phyloP scores from a whole-genome alignment of 768 basidiomycete species.

The Pholiota microspora region DNA sequence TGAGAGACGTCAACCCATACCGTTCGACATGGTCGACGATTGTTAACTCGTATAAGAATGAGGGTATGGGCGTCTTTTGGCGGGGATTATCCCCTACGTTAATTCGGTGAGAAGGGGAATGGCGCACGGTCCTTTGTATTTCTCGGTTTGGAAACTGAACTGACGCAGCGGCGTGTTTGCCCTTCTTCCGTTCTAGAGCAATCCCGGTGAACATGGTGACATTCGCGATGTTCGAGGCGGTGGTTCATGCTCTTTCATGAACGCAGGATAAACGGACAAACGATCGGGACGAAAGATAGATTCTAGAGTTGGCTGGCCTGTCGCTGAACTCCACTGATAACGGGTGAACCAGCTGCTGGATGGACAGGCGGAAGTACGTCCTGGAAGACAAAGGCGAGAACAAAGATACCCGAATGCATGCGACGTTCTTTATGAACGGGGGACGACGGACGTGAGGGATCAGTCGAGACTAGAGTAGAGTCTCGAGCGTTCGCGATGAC shows the following conservation, averaged over 20 bases:
- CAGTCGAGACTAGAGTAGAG: neutral
- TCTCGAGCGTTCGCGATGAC: neutral
- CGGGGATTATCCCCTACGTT: slow-evolving; percentile 78
- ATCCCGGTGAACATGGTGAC: slow-evolving; percentile 86
- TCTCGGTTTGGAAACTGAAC: neutral
- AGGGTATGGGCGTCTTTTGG: slow-evolving; percentile 72
- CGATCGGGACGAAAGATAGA: neutral
- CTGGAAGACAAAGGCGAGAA: too few relatives aligned
- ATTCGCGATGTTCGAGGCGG: slow-evolving; percentile 69
- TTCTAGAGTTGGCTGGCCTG: neutral
- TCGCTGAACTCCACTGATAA: neutral
- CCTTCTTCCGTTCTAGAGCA: slow-evolving; percentile 42
- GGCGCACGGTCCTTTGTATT: neutral
- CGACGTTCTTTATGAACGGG: neutral
- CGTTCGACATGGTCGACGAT: slow-evolving; percentile 58
- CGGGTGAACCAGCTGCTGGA: neutral
- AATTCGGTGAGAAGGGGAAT: slow-evolving; percentile 52
- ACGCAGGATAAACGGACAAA: neutral
- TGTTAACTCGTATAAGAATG: slow-evolving; percentile 54
- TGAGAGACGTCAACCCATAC: slow-evolving; percentile 46
- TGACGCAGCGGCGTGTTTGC: neutral
- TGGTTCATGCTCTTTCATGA: slow-evolving; percentile 39
- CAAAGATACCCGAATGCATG: neutral
- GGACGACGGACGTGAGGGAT: neutral
- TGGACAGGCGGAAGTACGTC: neutral